These are phyloP conservation scores for Phytophthora idaei DNA, from an alignment of 352 stramenopile species.

Conservation along the genomic window DNA sequence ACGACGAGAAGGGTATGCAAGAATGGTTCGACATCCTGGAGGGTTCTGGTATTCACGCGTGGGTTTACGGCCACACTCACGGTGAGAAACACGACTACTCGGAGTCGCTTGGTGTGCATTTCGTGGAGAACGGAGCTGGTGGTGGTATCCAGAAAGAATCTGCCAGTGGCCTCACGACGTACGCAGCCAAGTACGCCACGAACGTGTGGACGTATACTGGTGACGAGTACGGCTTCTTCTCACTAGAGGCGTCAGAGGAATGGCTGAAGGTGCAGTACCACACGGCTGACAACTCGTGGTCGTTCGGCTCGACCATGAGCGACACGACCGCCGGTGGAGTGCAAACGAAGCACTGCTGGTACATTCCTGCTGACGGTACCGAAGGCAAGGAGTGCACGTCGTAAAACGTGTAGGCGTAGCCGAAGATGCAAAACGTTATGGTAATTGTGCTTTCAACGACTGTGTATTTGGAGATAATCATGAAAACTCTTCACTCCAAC, in stretches of 20 bases:
- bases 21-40: slow-evolving; percentile 52
- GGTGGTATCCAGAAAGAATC: slow-evolving; percentile 74
- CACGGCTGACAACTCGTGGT: slow-evolving; percentile 59
- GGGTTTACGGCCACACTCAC: slow-evolving; percentile 40
- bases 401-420: background rate
- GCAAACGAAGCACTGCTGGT: slow-evolving; percentile 71
- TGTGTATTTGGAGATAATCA: background rate
- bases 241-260: slow-evolving; percentile 48
- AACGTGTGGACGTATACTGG: slow-evolving; percentile 67
- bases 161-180: slow-evolving; percentile 57
- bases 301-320: slow-evolving; percentile 45
- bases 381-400: slow-evolving; percentile 29
- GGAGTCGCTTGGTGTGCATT: slow-evolving; percentile 51
- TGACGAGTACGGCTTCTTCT: slow-evolving; percentile 72
- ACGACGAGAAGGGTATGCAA: slow-evolving; percentile 32
- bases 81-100: slow-evolving; percentile 41
- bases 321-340: slow-evolving; percentile 47
- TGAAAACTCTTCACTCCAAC: background rate
- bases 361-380: slow-evolving; percentile 53
- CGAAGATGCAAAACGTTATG: background rate
- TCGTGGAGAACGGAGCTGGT: slow-evolving; percentile 74
- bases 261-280: slow-evolving; percentile 72
- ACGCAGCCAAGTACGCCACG: slow-evolving; percentile 44
- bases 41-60: slow-evolving; percentile 40
- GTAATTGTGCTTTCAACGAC: background rate